A percentile compares a stretch with the other conserved stretches of the same genome.
These are phyloP conservation scores for Acanthamoeba royreba DNA, from an alignment of 208 protist species.

Conservation along the genomic window DNA sequence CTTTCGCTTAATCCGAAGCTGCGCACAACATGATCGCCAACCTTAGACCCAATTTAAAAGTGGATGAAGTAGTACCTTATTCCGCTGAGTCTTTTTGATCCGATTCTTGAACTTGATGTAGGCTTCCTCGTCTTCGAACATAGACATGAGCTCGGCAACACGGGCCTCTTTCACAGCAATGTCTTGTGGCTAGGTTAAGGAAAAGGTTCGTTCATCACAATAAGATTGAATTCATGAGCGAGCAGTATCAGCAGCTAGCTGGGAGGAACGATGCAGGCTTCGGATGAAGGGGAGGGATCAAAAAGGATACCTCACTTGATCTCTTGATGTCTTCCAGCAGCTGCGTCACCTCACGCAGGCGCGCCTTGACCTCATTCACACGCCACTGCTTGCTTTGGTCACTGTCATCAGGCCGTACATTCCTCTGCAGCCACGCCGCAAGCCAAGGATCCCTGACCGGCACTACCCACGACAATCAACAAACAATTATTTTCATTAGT, in stretches of 20 bases:
- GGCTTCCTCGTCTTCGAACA: not conserved
- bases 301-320: not conserved
- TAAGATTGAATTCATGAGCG: not conserved
- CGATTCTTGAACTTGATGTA: not conserved
- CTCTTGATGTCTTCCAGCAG: not conserved
- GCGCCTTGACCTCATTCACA: not conserved
- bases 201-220: not conserved
- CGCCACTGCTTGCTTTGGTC: not conserved
- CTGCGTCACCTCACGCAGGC: not conserved
- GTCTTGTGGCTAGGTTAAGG: conserved; percentile 8
- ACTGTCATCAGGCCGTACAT: not conserved
- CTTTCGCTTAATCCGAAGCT: not conserved
- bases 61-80: not conserved
- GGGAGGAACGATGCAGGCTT: not conserved
- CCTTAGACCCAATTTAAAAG: not conserved
- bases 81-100: not conserved
- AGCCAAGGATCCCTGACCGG: not conserved
- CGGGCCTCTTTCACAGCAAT: not conserved
- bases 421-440: not conserved
- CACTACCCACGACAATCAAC: no score
- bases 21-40: not conserved
- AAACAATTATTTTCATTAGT: no score
- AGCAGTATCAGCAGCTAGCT: not conserved
- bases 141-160: not conserved
- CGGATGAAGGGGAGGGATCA: not conserved